phyloP scores from a whole-genome alignment of 495 filamentous ascomycete species.

The Penicillium bialowiezense region DNA sequence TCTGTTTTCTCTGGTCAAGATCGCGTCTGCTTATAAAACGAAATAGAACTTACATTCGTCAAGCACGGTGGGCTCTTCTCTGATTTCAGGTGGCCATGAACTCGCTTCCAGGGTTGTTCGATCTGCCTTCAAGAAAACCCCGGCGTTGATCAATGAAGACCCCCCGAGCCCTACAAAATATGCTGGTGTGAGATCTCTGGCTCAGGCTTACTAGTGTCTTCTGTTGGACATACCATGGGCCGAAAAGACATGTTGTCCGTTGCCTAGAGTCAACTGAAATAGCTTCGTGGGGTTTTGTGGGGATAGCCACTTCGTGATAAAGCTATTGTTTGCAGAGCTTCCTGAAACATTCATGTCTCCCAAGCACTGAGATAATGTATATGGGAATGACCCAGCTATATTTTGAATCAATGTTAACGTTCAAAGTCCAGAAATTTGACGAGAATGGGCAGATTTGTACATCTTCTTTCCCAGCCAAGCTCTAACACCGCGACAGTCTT shows the following conservation, averaged over 20 bases:
- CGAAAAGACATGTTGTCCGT: slow-evolving; percentile 64
- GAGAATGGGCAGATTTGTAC: slow-evolving; percentile 16
- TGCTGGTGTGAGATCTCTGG: background rate
- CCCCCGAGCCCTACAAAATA: slow-evolving; percentile 53
- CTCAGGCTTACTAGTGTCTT: background rate
- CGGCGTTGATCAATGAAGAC: slow-evolving; percentile 64
- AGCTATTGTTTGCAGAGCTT: slow-evolving; percentile 14
- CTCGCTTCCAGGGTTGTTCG: slow-evolving; percentile 49
- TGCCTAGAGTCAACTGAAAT: slow-evolving; percentile 61
- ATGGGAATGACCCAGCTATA: slow-evolving; percentile 57
- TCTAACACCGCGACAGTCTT: slow-evolving; percentile 62
- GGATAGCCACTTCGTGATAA: slow-evolving; percentile 7
- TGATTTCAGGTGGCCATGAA: slow-evolving; percentile 59
- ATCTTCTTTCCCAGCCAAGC: slow-evolving; percentile 61
- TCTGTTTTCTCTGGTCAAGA: slow-evolving; percentile 31
- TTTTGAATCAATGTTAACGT: too few relatives aligned
- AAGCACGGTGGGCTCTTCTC: slow-evolving; percentile 39
- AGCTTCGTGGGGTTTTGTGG: slow-evolving; percentile 56
- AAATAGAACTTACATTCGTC: slow-evolving; percentile 46
- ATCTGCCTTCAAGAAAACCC: slow-evolving; percentile 64
- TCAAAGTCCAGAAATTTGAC: background rate
- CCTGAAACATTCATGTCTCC: slow-evolving; percentile 57
- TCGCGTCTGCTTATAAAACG: background rate
- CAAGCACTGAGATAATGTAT: slow-evolving; percentile 38
- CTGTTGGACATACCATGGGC: slow-evolving; percentile 52